Evolutionary conservation across 345 rosid genomes (phyloP), one percentile per base, ranked within the genome.

Genomic region (Hirschfeldia incana): DNA sequence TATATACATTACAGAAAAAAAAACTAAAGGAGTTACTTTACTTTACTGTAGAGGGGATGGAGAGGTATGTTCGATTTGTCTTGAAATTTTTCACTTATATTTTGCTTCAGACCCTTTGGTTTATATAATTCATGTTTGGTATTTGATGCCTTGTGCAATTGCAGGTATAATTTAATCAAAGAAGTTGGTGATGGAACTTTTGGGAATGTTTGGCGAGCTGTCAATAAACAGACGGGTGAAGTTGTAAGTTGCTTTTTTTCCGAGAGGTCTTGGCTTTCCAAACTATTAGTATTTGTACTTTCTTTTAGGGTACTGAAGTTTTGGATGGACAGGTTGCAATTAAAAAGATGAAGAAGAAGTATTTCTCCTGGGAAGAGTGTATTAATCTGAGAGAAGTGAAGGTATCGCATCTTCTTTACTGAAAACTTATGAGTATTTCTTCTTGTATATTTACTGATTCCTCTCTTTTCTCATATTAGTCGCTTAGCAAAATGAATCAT

Each of bases 181-280:
- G 97, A 92, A 85, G 94, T 92, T 76, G 98, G 98, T 69, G 95
- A 90, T 78, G 98, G 98, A 79, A 87, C 98, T 10, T 94, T 92
- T 86, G 98, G 98, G 78, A 90, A 79, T 84, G 98, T 94, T 59
- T 90, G 95, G 93, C 89, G 90, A 68, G 98, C 94, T 17, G 85
- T 90, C 79, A 81, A 87, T 83, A 93, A 86, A 86, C 89, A 84
- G 65, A 83, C 98, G 69, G 91, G 94, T 77, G 98, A 94, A 91
- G 90, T 91, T 78, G 98, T 94, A 84, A 80, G 97, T 86, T 57
- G 2, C 21, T 21, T 21, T 67, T 61, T 12, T 34, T 51, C 57
- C 17, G 30, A 53, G 60, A 74, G 58, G 17, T 34, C 34, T 21
- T 59, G 29, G n/a, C 21, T 29, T 29, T 53, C 29, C 74, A 8